These are phyloP conservation scores for Lophiotrema nucula DNA, from an alignment of 495 filamentous ascomycete species.

Conservation along the genomic window DNA sequence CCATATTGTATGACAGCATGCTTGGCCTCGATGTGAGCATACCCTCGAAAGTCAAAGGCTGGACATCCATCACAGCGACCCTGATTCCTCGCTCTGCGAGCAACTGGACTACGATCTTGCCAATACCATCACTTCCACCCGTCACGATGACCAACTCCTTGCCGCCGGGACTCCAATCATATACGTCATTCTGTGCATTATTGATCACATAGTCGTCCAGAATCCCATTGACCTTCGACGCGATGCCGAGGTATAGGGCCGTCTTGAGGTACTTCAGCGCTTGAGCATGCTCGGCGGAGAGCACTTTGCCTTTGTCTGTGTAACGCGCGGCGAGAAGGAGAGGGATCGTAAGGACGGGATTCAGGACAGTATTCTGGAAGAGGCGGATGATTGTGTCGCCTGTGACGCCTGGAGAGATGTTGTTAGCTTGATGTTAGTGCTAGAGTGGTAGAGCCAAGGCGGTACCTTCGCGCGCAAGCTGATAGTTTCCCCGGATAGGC, in stretches of 20 bases:
- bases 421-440: not conserved
- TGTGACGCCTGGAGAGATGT: slow-evolving; percentile 54
- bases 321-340: slow-evolving; percentile 59
- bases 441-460: not conserved
- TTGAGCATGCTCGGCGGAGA: slow-evolving; percentile 49
- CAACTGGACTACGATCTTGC: slow-evolving; percentile 58
- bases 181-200: slow-evolving; percentile 59
- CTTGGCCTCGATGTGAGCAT: too few species aligned
- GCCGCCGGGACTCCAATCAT: slow-evolving; percentile 64
- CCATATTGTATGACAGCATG: not conserved
- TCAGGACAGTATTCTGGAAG: slow-evolving; percentile 56
- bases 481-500: slow-evolving; percentile 35
- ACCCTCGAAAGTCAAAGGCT: slow-evolving; percentile 57
- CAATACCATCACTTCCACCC: slow-evolving; percentile 69
- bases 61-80: slow-evolving; percentile 70
- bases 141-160: slow-evolving; percentile 70
- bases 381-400: slow-evolving; percentile 56
- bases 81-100: slow-evolving; percentile 59
- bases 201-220: slow-evolving; percentile 57
- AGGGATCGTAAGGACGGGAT: slow-evolving; percentile 60
- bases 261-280: slow-evolving; percentile 42
- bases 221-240: slow-evolving; percentile 47
- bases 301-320: slow-evolving; percentile 55
- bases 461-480: slow-evolving; percentile 36
- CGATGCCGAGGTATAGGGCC: slow-evolving; percentile 14